Evolutionary conservation across 2,329 filamentous ascomycete genomes (phyloP).

Genomic region (Pseudocercospora fuligena): DNA sequence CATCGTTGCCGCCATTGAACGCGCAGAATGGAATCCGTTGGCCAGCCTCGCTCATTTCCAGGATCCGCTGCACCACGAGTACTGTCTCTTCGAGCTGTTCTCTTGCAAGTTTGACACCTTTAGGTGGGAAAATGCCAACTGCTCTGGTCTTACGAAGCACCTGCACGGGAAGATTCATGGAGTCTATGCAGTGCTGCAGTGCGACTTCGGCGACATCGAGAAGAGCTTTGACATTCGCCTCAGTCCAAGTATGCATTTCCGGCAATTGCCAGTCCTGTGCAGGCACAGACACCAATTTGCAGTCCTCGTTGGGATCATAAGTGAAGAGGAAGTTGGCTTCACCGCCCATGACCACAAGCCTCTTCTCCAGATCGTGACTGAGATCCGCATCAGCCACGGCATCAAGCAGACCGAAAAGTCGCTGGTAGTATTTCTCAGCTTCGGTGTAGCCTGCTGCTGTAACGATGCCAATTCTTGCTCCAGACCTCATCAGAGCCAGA

Average conservation of each 20-base stretch:
- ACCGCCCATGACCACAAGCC: slow-evolving; percentile 86
- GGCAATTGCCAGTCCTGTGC: slow-evolving; percentile 73
- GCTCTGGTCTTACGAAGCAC: slow-evolving; percentile 84
- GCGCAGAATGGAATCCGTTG: slow-evolving; percentile 84
- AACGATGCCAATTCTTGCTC: slow-evolving; percentile 89
- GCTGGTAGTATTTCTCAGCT: slow-evolving; percentile 81
- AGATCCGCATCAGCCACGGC: slow-evolving; percentile 66
- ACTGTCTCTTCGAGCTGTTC: slow-evolving; percentile 96
- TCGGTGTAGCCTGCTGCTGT: slow-evolving; percentile 95
- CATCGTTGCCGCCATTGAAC: slow-evolving; percentile 96
- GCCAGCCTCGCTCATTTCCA: slow-evolving; percentile 78
- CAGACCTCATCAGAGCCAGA: slow-evolving; percentile 72
- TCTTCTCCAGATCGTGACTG: slow-evolving; percentile 15
- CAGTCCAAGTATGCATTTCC: slow-evolving; percentile 77
- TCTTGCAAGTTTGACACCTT: slow-evolving; percentile 64
- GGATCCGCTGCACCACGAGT: slow-evolving; percentile 86
- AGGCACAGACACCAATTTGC: slow-evolving; percentile 70
- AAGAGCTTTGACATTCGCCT: slow-evolving; percentile 76
- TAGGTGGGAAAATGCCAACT: slow-evolving; percentile 58
- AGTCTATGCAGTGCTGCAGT: slow-evolving; percentile 77
- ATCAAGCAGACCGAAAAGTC: slow-evolving; percentile 84
- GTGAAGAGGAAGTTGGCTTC: slow-evolving; percentile 95
- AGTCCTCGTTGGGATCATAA: slow-evolving; percentile 67
- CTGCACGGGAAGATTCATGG: slow-evolving; percentile 76
- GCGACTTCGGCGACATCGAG: slow-evolving; percentile 88